These are phyloP conservation scores for Flammula alnicola DNA, from an alignment of 1,284 basidiomycete genomes.

Conservation along the genomic window DNA sequence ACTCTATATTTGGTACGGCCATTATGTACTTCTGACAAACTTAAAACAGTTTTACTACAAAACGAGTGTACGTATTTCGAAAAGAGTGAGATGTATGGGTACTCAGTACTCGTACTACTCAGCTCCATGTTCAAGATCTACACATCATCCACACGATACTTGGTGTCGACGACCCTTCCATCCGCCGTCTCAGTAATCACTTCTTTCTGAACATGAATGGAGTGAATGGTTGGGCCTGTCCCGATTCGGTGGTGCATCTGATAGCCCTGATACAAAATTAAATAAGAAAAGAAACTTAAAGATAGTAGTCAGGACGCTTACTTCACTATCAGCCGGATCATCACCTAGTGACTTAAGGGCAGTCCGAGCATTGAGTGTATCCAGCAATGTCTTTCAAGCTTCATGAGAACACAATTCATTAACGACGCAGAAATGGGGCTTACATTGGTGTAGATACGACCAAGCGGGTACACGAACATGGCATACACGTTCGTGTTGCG, in stretches of 20 bases:
- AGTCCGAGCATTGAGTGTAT: constrained; percentile 42
- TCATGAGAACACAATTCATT: too few relatives aligned
- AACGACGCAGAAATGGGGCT: constrained; percentile 23
- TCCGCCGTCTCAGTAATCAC: constrained; percentile 31
- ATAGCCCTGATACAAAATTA: constrained; percentile 24
- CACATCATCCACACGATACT: constrained; percentile 22
- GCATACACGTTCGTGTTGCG: constrained; percentile 44
- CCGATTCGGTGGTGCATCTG: constrained; percentile 36
- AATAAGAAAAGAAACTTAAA: not conserved
- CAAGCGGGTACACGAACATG: constrained; percentile 49
- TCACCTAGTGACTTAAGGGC: constrained; percentile 31
- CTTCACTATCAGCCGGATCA: not conserved
- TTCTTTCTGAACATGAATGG: constrained; percentile 40
- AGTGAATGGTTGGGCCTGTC: constrained; percentile 32
- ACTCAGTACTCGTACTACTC: too few relatives aligned
- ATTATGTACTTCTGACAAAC: too few relatives aligned
- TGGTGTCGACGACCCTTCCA: constrained; percentile 30
- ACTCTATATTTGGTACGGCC: too few relatives aligned
- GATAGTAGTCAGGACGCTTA: not conserved
- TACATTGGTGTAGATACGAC: constrained; percentile 48
- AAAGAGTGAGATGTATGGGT: not conserved
- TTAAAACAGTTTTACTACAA: too few relatives aligned
- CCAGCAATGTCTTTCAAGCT: constrained; percentile 46
- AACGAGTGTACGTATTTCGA: not conserved
- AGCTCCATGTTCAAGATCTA: not conserved